Evolutionary conservation across 208 protist genomes (phyloP).

Genomic region (Lotmaria passim): DNA sequence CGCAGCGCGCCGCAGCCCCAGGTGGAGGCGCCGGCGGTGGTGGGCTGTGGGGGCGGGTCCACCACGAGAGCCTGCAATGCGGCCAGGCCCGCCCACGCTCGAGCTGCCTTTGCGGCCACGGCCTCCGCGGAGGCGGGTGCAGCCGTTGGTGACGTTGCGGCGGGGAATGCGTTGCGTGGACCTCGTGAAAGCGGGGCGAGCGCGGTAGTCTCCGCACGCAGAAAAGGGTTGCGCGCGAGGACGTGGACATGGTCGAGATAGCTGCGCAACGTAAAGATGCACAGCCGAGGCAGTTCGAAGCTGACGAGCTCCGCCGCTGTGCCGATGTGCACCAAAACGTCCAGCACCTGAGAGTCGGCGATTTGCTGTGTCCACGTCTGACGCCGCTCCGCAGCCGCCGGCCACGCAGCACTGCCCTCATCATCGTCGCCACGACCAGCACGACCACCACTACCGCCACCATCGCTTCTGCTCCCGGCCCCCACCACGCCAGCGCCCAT

Average conservation of each 20-base stretch:
- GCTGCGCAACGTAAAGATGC: slow-evolving; percentile 26
- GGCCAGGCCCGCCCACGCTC: background rate
- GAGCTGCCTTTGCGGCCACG: background rate
- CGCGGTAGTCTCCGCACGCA: background rate
- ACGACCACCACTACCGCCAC: too few species aligned
- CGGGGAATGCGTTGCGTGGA: background rate
- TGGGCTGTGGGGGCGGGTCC: background rate
- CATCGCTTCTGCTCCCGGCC: background rate
- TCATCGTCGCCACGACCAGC: too few species aligned
- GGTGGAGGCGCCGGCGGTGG: background rate
- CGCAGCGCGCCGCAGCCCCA: slow-evolving; percentile 13
- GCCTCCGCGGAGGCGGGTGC: background rate
- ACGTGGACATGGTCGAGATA: slow-evolving; percentile 19
- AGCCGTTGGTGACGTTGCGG: background rate
- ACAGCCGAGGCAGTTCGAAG: slow-evolving; percentile 16
- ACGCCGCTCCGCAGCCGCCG: background rate
- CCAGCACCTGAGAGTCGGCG: slow-evolving; percentile 25
- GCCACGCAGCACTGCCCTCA: too few species aligned
- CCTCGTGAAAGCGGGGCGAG: too few species aligned
- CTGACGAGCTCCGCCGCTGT: slow-evolving; percentile 23
- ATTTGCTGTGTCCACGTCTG: slow-evolving; percentile 21
- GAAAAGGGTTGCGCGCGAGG: background rate
- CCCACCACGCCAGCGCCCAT: slow-evolving; percentile 3
- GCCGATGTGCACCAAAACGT: slow-evolving; percentile 24
- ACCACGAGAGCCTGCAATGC: slow-evolving; percentile 17